Base-by-base conservation (phyloP, 805 yeast genomes). In the Komagataella pseudopastoris region DNA sequence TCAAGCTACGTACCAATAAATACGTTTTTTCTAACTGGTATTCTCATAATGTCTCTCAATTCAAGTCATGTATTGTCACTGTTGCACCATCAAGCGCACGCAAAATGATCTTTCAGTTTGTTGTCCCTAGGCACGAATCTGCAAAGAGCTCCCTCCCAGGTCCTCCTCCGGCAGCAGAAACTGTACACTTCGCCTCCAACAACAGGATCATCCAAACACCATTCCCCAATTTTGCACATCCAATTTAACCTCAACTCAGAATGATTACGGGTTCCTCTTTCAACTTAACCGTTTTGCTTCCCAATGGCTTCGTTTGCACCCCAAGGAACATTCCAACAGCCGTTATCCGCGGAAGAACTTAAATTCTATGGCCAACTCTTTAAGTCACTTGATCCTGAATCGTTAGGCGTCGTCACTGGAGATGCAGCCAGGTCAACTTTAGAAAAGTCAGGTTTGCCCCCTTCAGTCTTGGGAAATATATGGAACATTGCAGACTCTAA, bases 401-500 rank as follows among this genome's bases (percentile, higher is more conserved):
- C 76, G 47, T 68, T 84, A 47, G 96, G 96, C 4, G 74, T 84
- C 30, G 85, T 91, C 53, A 85, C 96, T 3, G 99, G 99, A 43
- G 90, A 85, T 44, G 80, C 83, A 45, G 87, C 96, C 10, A 79
- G 93, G 57, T 75, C 88, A 10, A 72, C 95, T 6, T 81, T 93
- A 56, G 96, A 89, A 59, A 85, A 85, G 53, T 82, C 95, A 3
- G 95, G 95, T 1, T 73, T 93, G 49, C 81, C 93, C 5, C 83
- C 95, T 3, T 72, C 81, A 16, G 69, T 77, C 30, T 72, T 93
- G 43, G 96, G 96, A 7, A 93, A 89, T 66, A 83, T 93, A 56
- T 93, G 99, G 99, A 90, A 86, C 64, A 64, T 85, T 43, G 89
- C 96, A n/a, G 99, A 93, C 67, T 76, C 78, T n/a, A 82, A 80